A percentile compares a stretch with the other conserved stretches of the same genome.
Conservation (phyloP, 768 basidiomycete species). For the Russula virescens region DNA sequence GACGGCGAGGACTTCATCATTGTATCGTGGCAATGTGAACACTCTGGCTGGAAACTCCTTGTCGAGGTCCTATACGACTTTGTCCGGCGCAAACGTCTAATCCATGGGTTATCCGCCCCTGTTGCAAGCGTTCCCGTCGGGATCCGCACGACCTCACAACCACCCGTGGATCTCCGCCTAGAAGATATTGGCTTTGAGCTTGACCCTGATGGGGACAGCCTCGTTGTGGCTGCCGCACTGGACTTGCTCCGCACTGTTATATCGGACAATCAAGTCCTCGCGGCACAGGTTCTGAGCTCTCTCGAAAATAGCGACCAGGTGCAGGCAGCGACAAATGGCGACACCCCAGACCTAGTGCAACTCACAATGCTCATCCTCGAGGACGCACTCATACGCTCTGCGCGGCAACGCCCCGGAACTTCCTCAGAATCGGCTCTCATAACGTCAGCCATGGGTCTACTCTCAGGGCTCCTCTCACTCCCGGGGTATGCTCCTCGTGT, state of each 20-base stretch:
- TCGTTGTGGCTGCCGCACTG: constrained; percentile 62
- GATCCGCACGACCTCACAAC: constrained; percentile 6
- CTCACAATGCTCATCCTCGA: constrained; percentile 77
- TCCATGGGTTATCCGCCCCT: constrained; percentile 27
- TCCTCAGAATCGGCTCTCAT: constrained; percentile 57
- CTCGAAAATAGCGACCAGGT: constrained; percentile 49
- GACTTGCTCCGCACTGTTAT: constrained; percentile 77
- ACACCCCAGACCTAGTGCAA: constrained; percentile 69
- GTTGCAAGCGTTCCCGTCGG: not conserved
- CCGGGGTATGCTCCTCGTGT: constrained; percentile 76
- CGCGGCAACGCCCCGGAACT: constrained; percentile 31
- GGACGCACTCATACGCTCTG: constrained; percentile 58
- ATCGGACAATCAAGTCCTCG: constrained; percentile 59
- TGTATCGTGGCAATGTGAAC: constrained; percentile 73
- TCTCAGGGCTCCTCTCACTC: constrained; percentile 68
- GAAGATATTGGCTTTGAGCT: constrained; percentile 73
- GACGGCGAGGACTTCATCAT: constrained; percentile 66
- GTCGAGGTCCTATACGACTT: constrained; percentile 78
- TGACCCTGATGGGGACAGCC: constrained; percentile 54
- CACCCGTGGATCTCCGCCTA: constrained; percentile 37
- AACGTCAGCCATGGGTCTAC: constrained; percentile 75
- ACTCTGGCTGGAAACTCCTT: constrained; percentile 83
- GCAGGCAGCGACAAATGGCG: constrained; percentile 46
- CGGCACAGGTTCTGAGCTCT: constrained; percentile 58
- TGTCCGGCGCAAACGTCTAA: constrained; percentile 51